Evolutionary conservation across 1,284 basidiomycete genomes (phyloP).

Genomic region (Melanopsichium pennsylvanicum): DNA sequence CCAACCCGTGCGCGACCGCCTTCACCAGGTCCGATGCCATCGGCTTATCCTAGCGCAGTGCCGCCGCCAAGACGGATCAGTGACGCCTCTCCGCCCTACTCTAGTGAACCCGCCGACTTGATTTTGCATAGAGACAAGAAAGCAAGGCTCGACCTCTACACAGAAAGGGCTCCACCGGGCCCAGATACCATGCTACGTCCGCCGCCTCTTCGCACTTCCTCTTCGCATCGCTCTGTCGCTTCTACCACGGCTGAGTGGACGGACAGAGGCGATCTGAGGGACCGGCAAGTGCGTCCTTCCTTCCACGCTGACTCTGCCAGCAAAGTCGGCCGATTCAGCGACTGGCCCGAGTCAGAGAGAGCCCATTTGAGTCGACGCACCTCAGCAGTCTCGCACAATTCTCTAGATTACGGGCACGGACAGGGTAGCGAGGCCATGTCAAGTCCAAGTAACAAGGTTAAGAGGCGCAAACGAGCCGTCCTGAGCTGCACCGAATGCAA

Average conservation of each 20-base stretch:
- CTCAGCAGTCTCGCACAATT: slow-evolving; percentile 23
- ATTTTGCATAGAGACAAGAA: slow-evolving; percentile 34
- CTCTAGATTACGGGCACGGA: slow-evolving; percentile 7
- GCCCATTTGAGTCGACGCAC: slow-evolving; percentile 21
- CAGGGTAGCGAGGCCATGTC: slow-evolving; percentile 12
- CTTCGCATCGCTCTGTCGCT: slow-evolving; percentile 17
- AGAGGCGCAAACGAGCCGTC: slow-evolving; percentile 45
- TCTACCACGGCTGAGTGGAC: slow-evolving; percentile 18
- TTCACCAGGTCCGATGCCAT: slow-evolving; percentile 7
- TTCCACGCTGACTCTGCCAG: slow-evolving; percentile 2
- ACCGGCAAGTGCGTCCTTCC: slow-evolving; percentile 16
- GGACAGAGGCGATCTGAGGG: slow-evolving; percentile 6
- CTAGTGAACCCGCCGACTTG: slow-evolving; percentile 4
- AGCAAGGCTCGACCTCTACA: slow-evolving; percentile 26
- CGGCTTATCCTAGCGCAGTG: slow-evolving; percentile 9
- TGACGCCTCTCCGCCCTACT: slow-evolving; percentile 16
- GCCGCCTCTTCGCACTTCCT: slow-evolving; percentile 17
- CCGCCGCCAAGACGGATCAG: slow-evolving; percentile 21
- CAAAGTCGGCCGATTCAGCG: slow-evolving; percentile 2
- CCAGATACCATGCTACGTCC: slow-evolving; percentile 13
- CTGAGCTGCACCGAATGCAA: slow-evolving; percentile 54
- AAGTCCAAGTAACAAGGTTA: slow-evolving; percentile 31
- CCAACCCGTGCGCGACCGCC: slow-evolving; percentile 1
- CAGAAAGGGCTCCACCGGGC: slow-evolving; percentile 14
- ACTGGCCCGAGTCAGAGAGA: slow-evolving; percentile 23